These are phyloP conservation scores for Acanthamoeba healyi DNA, from an alignment of 208 protist genomes.

Conservation along the genomic window DNA sequence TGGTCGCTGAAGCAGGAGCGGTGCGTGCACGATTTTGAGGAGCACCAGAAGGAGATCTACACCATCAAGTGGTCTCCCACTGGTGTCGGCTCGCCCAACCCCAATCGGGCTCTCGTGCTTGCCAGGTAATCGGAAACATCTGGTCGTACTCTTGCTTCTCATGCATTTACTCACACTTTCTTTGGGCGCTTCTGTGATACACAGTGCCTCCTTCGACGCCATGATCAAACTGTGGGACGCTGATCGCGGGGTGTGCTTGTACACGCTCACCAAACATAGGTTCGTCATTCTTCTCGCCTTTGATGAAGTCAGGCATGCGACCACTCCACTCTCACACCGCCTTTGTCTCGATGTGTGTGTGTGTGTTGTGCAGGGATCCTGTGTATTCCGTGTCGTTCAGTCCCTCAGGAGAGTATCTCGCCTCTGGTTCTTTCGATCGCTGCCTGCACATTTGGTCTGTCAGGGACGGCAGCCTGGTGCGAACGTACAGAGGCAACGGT, in stretches of 20 bases:
- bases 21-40: constrained; percentile 82
- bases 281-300: constrained; percentile 33
- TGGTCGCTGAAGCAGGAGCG: constrained; percentile 84
- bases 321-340: no score
- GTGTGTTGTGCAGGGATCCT: constrained; percentile 80
- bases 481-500: constrained; percentile 88
- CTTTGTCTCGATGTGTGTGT: background rate
- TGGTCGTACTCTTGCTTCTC: no score
- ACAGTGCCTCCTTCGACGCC: constrained; percentile 89
- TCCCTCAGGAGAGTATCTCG: constrained; percentile 90
- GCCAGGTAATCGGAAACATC: constrained; percentile 84
- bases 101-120: constrained; percentile 86
- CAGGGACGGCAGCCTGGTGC: constrained; percentile 88
- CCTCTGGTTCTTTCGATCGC: constrained; percentile 91
- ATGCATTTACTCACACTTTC: no score
- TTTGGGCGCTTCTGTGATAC: no score
- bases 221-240: constrained; percentile 91
- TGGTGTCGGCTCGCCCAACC: constrained; percentile 79
- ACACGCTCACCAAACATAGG: constrained; percentile 86
- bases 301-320: no score
- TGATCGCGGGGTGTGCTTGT: constrained; percentile 80
- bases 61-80: constrained; percentile 89
- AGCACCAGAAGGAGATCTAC: constrained; percentile 91
- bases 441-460: constrained; percentile 91
- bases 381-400: constrained; percentile 92